These are phyloP conservation scores for Candida maris DNA, from an alignment of 805 yeast genomes.

Conservation along the genomic window DNA sequence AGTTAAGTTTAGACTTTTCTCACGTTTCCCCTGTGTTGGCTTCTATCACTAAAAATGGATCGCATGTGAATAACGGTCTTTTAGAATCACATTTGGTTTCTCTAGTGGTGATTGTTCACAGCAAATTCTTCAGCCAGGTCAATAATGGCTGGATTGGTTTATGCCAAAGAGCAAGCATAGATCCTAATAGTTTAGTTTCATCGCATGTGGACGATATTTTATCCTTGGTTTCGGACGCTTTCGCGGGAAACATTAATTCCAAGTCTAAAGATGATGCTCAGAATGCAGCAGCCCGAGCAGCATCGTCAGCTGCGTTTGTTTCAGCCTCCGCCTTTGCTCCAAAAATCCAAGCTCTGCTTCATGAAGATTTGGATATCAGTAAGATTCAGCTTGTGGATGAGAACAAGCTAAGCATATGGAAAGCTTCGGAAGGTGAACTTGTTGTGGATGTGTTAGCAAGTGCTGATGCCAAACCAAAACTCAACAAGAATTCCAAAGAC, in stretches of 20 bases:
- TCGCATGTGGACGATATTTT: conserved; percentile 26
- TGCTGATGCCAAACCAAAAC: conserved; percentile 39
- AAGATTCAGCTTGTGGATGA: conserved; percentile 40
- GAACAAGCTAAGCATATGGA: conserved; percentile 60
- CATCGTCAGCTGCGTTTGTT: conserved; percentile 53
- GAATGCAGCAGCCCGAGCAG: conserved; percentile 47
- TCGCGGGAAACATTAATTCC: conserved; percentile 12
- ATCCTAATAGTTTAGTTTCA: conserved; percentile 58
- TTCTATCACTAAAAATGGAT: conserved; percentile 33
- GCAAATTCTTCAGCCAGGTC: conserved; percentile 32
- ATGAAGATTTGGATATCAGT: conserved; percentile 37
- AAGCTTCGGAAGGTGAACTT: conserved; percentile 62
- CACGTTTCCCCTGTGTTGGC: conserved; percentile 35
- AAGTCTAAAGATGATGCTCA: conserved; percentile 43
- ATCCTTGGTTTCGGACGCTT: conserved; percentile 13
- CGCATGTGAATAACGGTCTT: conserved; percentile 19
- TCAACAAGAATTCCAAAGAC: conserved; percentile 74
- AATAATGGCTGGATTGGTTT: conserved; percentile 74
- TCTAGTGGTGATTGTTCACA: conserved; percentile 44
- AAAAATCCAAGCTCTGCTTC: conserved; percentile 40
- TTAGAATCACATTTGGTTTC: conserved; percentile 35
- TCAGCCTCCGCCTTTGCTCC: conserved; percentile 57
- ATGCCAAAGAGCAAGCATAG: conserved; percentile 53
- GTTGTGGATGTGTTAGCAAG: conserved; percentile 60
- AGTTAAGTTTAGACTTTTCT: conserved; percentile 23